A percentile compares a stretch with the other conserved stretches of the same genome.
Evolutionary conservation across 208 protist species (phyloP).

Genomic region (Trichomonas gallinae): DNA sequence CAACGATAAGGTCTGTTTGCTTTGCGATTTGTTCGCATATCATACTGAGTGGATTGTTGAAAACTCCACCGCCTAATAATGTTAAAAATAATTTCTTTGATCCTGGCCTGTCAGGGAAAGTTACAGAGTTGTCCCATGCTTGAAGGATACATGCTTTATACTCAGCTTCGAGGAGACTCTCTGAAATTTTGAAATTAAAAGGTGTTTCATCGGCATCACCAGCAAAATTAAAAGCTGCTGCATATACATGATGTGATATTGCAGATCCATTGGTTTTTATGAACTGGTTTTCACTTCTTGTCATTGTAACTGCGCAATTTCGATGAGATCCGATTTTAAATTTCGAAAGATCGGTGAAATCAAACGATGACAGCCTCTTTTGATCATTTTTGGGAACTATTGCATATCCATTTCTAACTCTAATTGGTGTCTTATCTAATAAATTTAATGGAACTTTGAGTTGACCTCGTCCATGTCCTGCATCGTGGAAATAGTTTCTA

Average conservation of each 20-base stretch:
- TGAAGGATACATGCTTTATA: not conserved
- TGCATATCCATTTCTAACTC: not conserved
- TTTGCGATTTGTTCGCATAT: not conserved
- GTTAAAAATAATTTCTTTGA: not conserved
- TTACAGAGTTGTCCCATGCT: not conserved
- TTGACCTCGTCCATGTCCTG: not conserved
- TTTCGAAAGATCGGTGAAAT: not conserved
- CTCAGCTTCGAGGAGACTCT: not conserved
- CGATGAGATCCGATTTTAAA: not conserved
- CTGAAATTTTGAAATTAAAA: not conserved
- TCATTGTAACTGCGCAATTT: not conserved
- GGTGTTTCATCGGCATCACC: not conserved
- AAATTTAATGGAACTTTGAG: not conserved
- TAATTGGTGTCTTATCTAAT: not conserved
- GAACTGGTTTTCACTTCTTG: not conserved
- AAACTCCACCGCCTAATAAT: not conserved
- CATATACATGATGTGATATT: not conserved
- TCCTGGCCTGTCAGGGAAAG: not conserved
- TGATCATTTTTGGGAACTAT: not conserved
- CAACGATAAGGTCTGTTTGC: not conserved
- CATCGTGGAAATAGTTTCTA: not conserved
- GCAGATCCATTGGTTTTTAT: not conserved
- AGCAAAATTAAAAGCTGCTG: not conserved
- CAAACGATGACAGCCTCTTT: not conserved
- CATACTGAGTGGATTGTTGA: not conserved